These are phyloP conservation scores for Stagonosporopsis chrysanthemi DNA, from an alignment of 2,329 filamentous ascomycete species.

Conservation along the genomic window DNA sequence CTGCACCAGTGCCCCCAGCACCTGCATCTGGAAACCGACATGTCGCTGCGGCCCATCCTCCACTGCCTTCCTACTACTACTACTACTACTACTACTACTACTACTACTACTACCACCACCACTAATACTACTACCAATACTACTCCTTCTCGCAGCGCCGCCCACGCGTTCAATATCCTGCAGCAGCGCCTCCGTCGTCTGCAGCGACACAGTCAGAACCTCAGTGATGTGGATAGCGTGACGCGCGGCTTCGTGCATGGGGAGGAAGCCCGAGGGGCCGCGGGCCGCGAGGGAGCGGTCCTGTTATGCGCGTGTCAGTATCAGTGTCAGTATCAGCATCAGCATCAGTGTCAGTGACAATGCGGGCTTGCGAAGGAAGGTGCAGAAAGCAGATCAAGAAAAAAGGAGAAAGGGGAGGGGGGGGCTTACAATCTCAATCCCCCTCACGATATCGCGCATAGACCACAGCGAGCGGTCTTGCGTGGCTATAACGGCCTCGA, in stretches of 20 bases:
- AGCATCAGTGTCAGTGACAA: too few relatives aligned
- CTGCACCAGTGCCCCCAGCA: slow-evolving; percentile 18
- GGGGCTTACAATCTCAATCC: slow-evolving; percentile 23
- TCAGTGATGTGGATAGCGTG: slow-evolving; percentile 29
- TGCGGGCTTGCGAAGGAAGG: too few relatives aligned
- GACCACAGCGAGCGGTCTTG: slow-evolving; percentile 27
- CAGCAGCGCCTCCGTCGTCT: slow-evolving; percentile 16
- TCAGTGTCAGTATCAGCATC: too few relatives aligned
- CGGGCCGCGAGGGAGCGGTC: slow-evolving; percentile 4
- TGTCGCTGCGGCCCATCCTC: not conserved
- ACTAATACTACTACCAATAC: too few relatives aligned
- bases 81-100: too few relatives aligned
- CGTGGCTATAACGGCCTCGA: slow-evolving; percentile 23
- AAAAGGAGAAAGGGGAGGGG: too few relatives aligned
- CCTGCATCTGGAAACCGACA: slow-evolving; percentile 17
- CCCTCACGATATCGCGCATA: slow-evolving; percentile 24
- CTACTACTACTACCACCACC: too few relatives aligned
- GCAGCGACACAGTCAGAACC: slow-evolving; percentile 18
- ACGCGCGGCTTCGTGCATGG: slow-evolving; percentile 24
- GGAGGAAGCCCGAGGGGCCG: slow-evolving; percentile 11
- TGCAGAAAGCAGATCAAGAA: too few relatives aligned
- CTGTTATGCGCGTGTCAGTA: not conserved
- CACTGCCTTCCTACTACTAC: too few relatives aligned
- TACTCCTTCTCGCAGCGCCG: too few relatives aligned
- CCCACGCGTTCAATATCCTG: not conserved